Conservation (phyloP, 2,329 filamentous ascomycete species). For the Microsporum audouinii region DNA sequence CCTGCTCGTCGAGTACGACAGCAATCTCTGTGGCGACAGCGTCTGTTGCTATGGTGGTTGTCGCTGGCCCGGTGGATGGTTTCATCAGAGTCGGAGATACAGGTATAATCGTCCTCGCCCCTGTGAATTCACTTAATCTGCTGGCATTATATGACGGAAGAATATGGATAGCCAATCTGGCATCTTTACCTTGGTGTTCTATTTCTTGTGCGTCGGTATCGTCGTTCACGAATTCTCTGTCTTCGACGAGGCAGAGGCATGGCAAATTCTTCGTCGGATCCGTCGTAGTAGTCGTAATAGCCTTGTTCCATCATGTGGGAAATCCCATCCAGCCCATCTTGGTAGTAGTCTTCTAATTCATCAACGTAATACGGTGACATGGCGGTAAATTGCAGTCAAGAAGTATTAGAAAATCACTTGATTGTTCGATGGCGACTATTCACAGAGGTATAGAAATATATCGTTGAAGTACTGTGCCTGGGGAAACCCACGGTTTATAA, state of each 20-base stretch:
- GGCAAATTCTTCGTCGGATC: neutral
- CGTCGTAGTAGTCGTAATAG: neutral
- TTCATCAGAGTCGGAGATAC: neutral
- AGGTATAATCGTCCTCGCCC: neutral
- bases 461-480: neutral
- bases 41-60: neutral
- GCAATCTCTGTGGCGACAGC: neutral
- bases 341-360: neutral
- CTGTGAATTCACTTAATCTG: neutral
- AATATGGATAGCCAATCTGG: neutral
- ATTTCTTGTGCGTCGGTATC: neutral
- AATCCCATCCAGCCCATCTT: neutral
- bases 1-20: neutral
- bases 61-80: neutral
- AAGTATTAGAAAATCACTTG: neutral
- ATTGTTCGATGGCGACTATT: neutral
- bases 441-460: neutral
- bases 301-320: neutral
- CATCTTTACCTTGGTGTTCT: neutral
- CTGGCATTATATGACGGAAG: neutral
- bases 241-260: neutral
- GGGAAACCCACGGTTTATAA: neutral
- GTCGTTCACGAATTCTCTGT: neutral
- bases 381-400: neutral
- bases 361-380: neutral